Percentiles rank a stretch among this genome's conserved stretches.
These are phyloP conservation scores for Aspergillus pseudonomiae DNA, from an alignment of 2,329 filamentous ascomycete genomes.

Conservation along the genomic window DNA sequence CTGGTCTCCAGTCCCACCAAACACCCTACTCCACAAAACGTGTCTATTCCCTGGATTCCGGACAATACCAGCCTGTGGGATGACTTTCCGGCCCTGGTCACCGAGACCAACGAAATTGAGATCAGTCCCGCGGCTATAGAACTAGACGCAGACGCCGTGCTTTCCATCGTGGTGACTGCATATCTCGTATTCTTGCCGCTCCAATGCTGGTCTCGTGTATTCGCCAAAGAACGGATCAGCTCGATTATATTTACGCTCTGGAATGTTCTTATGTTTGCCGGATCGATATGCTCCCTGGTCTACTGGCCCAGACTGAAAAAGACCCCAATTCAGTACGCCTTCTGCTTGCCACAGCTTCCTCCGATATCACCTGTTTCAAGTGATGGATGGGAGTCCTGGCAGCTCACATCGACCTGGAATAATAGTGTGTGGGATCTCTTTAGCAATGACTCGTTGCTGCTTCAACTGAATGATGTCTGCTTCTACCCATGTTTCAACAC, in stretches of 20 bases:
- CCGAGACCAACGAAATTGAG: constrained; percentile 18
- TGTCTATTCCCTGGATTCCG: constrained; percentile 28
- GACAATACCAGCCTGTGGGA: constrained; percentile 18
- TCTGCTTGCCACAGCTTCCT: constrained; percentile 32
- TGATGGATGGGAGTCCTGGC: constrained; percentile 31
- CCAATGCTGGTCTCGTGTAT: constrained; percentile 36
- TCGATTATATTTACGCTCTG: constrained; percentile 33
- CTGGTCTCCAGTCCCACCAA: constrained; percentile 26
- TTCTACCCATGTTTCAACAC: constrained; percentile 39
- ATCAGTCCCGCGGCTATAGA: constrained; percentile 35
- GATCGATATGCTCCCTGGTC: constrained; percentile 32
- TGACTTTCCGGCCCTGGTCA: constrained; percentile 27
- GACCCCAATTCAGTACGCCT: constrained; percentile 32
- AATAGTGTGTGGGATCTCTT: constrained; percentile 33
- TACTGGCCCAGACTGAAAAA: constrained; percentile 25
- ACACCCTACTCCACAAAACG: constrained; percentile 11
- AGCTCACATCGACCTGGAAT: constrained; percentile 34
- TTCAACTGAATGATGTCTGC: constrained; percentile 30
- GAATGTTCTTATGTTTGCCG: constrained; percentile 36
- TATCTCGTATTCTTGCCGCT: constrained; percentile 39
- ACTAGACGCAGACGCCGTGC: constrained; percentile 36
- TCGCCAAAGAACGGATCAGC: constrained; percentile 30
- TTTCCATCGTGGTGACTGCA: constrained; percentile 37
- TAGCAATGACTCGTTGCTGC: constrained; percentile 23
- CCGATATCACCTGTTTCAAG: constrained; percentile 24